Evolutionary conservation across 495 filamentous ascomycete species (phyloP).

Genomic region (Haplographium delicatum): DNA sequence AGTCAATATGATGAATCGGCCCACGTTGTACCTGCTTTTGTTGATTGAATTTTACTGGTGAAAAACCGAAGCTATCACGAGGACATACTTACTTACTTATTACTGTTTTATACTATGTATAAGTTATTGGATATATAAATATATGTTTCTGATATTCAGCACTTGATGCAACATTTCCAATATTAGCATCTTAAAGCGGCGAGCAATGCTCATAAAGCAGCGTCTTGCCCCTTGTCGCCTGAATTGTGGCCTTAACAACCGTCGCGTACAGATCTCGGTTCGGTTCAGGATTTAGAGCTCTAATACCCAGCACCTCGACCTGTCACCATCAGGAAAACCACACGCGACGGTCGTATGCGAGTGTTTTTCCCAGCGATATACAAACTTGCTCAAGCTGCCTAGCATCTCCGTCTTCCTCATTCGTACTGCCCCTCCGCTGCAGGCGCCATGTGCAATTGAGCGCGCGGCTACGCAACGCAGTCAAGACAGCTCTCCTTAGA

Average conservation of each 20-base stretch:
- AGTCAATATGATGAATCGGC: too few species aligned
- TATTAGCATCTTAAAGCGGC: conserved; percentile 5
- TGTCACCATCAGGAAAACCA: not conserved
- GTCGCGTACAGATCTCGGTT: conserved; percentile 14
- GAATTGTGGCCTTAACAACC: conserved; percentile 1
- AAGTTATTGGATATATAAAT: too few species aligned
- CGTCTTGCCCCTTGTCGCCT: conserved; percentile 3
- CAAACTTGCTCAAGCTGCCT: conserved; percentile 6
- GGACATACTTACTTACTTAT: too few species aligned
- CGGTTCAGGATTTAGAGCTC: conserved; percentile 1
- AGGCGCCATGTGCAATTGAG: conserved; percentile 17
- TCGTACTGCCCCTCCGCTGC: not conserved
- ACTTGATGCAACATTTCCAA: not conserved
- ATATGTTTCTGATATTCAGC: too few species aligned
- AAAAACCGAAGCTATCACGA: too few species aligned
- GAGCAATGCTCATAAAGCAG: not conserved
- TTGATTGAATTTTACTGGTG: too few species aligned
- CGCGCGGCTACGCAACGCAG: conserved; percentile 14
- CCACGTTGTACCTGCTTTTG: too few species aligned
- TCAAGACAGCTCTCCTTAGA: not conserved
- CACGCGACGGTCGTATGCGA: conserved; percentile 3
- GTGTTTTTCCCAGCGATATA: not conserved
- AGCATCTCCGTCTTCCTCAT: not conserved
- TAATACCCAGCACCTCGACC: conserved; percentile 1
- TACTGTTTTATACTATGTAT: too few species aligned